A percentile compares a stretch with the other conserved stretches of the same genome.
phyloP scores from a whole-genome alignment of 805 yeast species.

The Monosporozyma yasuniensis region DNA sequence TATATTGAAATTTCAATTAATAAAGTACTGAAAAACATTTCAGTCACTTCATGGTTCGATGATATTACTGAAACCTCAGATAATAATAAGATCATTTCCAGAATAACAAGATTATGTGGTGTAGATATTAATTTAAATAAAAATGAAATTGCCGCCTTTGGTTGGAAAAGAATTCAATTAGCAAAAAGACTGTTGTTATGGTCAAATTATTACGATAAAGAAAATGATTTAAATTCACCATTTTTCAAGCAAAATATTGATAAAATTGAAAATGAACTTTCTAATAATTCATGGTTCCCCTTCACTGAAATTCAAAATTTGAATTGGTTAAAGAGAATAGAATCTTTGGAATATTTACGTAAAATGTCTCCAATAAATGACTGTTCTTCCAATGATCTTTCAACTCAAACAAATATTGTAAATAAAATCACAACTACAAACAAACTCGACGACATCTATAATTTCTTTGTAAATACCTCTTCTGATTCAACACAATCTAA shows the following conservation, averaged over 20 bases:
- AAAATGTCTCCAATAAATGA: not conserved
- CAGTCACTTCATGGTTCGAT: not conserved
- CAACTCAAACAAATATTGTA: not conserved
- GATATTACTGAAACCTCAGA: not conserved
- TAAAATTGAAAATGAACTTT: not conserved
- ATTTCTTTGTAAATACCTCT: slow-evolving; percentile 5
- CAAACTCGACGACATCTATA: slow-evolving; percentile 13
- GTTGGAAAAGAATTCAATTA: slow-evolving; percentile 18
- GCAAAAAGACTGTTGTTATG: slow-evolving; percentile 22
- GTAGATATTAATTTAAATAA: slow-evolving; percentile 6
- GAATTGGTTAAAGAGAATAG: slow-evolving; percentile 21
- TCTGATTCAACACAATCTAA: slow-evolving; percentile 1
- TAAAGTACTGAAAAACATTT: slow-evolving; percentile 23
- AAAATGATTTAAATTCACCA: not conserved
- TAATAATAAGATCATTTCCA: not conserved
- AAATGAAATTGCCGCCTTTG: slow-evolving; percentile 21
- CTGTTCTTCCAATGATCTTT: not conserved
- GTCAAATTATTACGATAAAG: slow-evolving; percentile 6
- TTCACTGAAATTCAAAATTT: slow-evolving; percentile 20
- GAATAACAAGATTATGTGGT: slow-evolving; percentile 6
- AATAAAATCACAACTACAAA: slow-evolving; percentile 5
- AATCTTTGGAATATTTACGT: slow-evolving; percentile 22
- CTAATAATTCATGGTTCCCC: slow-evolving; percentile 12
- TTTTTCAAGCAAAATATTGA: not conserved
- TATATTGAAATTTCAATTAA: slow-evolving; percentile 26